These are phyloP conservation scores for Suhomyces sp. DNA, from an alignment of 805 yeast species.

Conservation along the genomic window DNA sequence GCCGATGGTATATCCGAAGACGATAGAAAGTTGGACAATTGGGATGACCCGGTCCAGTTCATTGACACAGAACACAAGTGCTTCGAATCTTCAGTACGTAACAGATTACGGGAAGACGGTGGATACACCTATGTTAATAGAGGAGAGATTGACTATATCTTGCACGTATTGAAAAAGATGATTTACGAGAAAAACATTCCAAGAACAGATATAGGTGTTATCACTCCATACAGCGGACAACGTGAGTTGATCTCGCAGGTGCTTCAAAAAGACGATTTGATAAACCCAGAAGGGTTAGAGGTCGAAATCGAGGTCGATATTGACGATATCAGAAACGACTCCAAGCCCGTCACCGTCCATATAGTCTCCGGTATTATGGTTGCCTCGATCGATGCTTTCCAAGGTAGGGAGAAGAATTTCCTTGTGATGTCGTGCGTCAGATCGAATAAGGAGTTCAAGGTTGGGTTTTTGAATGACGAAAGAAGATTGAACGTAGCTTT, in stretches of 20 bases:
- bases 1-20: conserved; percentile 58
- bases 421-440: conserved; percentile 29
- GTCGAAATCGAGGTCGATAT: conserved; percentile 56
- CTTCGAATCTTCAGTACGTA: conserved; percentile 48
- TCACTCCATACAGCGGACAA: conserved; percentile 78
- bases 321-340: conserved; percentile 51
- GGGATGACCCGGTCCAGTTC: conserved; percentile 53
- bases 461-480: conserved; percentile 28
- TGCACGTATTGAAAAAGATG: conserved; percentile 47
- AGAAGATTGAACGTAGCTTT: conserved; percentile 30
- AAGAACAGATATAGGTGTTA: conserved; percentile 55
- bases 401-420: conserved; percentile 30
- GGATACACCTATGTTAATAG: conserved; percentile 60
- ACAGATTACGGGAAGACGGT: conserved; percentile 43
- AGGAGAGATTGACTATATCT: conserved; percentile 50
- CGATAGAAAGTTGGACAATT: conserved; percentile 45
- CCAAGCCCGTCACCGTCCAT: conserved; percentile 49
- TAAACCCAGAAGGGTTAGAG: conserved; percentile 52
- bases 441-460: conserved; percentile 19
- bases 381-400: conserved; percentile 34
- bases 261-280: conserved; percentile 47
- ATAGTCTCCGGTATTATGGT: conserved; percentile 44
- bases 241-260: conserved; percentile 56
- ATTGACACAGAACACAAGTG: conserved; percentile 55
- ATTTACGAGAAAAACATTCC: conserved; percentile 53